These are phyloP conservation scores for Amanita inopinata DNA, from an alignment of 768 basidiomycete genomes.

Conservation along the genomic window DNA sequence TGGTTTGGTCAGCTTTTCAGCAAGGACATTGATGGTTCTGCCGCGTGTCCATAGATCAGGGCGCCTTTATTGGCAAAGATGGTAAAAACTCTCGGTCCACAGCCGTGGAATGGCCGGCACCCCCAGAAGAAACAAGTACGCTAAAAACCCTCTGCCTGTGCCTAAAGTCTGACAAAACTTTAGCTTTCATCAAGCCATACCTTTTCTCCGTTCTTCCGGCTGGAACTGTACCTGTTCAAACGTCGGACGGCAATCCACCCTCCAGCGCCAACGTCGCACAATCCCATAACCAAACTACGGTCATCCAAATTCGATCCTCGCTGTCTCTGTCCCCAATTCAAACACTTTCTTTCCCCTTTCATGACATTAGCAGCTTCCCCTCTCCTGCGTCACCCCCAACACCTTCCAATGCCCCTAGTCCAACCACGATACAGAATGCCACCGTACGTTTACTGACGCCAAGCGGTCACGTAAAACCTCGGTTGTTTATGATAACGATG, in stretches of 20 bases:
- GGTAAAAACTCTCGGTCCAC: constrained; percentile 40
- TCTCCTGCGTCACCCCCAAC: too few species aligned
- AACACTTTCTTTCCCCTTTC: constrained; percentile 55
- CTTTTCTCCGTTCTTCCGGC: constrained; percentile 67
- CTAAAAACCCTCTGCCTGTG: not conserved
- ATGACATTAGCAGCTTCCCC: constrained; percentile 19
- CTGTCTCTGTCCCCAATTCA: constrained; percentile 55
- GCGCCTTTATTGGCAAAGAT: constrained; percentile 52
- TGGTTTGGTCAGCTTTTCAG: too few species aligned
- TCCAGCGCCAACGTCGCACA: constrained; percentile 35
- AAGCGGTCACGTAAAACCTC: constrained; percentile 41
- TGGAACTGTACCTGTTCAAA: constrained; percentile 38
- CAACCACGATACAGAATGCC: constrained; percentile 27
- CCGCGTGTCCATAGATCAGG: constrained; percentile 52
- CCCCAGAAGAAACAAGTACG: constrained; percentile 61
- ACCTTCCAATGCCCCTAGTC: constrained; percentile 9
- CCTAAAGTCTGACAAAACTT: not conserved
- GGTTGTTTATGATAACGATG: constrained; percentile 56
- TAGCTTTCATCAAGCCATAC: constrained; percentile 71
- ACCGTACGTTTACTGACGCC: constrained; percentile 58
- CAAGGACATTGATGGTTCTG: constrained; percentile 7
- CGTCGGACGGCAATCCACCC: constrained; percentile 16
- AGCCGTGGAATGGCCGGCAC: constrained; percentile 64
- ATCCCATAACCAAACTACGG: constrained; percentile 41
- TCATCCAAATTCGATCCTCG: constrained; percentile 64